Percentiles rank a stretch among this genome's conserved stretches.
phyloP scores from a whole-genome alignment of 164 flowering plant genomes.

The Nymphaea colorata region DNA sequence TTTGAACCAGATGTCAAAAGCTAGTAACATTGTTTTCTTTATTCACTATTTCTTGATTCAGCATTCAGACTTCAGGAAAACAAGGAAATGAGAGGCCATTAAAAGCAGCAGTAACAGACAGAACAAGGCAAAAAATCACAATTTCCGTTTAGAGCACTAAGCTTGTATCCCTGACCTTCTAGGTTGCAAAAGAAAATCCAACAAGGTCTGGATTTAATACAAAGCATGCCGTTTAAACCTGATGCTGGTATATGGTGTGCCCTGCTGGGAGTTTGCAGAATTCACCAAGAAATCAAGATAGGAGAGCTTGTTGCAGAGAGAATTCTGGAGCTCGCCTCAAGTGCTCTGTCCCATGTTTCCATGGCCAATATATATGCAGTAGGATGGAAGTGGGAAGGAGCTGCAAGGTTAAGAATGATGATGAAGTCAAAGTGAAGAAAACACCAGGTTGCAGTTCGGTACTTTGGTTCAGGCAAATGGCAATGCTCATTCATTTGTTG shows the following conservation, averaged over 20 bases:
- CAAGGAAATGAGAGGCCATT: too few species aligned
- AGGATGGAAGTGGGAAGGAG: constrained; percentile 38
- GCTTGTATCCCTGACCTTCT: constrained; percentile 54
- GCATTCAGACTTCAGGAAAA: too few species aligned
- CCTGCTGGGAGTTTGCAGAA: constrained; percentile 47
- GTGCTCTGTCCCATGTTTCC: constrained; percentile 46
- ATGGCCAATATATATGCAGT: constrained; percentile 61
- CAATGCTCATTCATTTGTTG: constrained; percentile 30
- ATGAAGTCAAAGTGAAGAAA: constrained; percentile 43
- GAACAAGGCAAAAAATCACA: too few species aligned
- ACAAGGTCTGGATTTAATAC: constrained; percentile 39
- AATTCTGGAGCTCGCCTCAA: constrained; percentile 35
- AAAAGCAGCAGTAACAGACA: too few species aligned
- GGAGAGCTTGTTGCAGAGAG: constrained; percentile 30
- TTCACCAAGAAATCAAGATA: constrained; percentile 28
- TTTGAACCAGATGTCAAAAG: too few species aligned
- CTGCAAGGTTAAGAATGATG: constrained; percentile 26
- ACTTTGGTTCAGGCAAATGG: constrained; percentile 32
- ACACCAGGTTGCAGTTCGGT: constrained; percentile 44
- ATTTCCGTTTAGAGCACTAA: constrained; percentile 54
- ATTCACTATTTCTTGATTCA: too few species aligned
- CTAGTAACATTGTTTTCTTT: too few species aligned
- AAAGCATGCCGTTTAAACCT: constrained; percentile 40
- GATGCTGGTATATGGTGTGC: constrained; percentile 56
- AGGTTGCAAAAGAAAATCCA: constrained; percentile 42